Base-by-base conservation (phyloP, 345 rosid genomes). In the Carallia brachiata region DNA sequence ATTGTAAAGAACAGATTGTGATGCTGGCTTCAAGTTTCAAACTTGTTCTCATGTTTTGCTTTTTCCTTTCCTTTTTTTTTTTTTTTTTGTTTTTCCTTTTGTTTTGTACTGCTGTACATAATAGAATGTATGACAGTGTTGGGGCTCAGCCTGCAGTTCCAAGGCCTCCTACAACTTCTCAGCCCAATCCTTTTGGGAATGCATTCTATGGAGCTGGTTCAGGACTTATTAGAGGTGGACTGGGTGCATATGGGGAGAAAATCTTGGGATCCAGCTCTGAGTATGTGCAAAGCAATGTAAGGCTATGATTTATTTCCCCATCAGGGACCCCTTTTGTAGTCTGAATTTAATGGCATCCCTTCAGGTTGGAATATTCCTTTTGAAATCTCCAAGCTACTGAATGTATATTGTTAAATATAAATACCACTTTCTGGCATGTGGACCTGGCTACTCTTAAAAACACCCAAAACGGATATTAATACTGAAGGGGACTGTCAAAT, bases 261-360 rank as follows among this genome's bases (percentile, higher is more conserved):
- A 84, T 92, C 62, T 77, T 95, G 19, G 98, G 99, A n/a, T 89
- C 98, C 6, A 90, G 98, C 73, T 90, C 97, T 52, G 99, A 95
- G 77, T 95, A 92, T 63, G 98, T 95, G 74, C 98, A 91, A 84
- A 92, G 99, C 80, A 95, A 95, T 80, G 99, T 92, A 81, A 39
- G 70, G 19, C 34, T 75, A 23, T 57, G 12, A 52, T 57, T 61
- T 54, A 6, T 55, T 55, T 23, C 48, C 8, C 30, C 30, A n/a
- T 23, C 30, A n/a, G 59, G 31, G 3, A 3, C 48, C 48, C 48
- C 9, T 40, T 40, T 40, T 40, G 9, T 40, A 8, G 48, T 40
- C 48, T 40, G 13, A 40, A 40, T 12, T 40, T 12, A 54, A n/a
- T 54, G 10, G 28, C 28, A 12, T 55, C 59, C 23, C 59, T 55